Evolutionary conservation across 163 green algal genomes (phyloP), one percentile per base, ranked within the genome.

Genomic region (Chlorella variabilis): DNA sequence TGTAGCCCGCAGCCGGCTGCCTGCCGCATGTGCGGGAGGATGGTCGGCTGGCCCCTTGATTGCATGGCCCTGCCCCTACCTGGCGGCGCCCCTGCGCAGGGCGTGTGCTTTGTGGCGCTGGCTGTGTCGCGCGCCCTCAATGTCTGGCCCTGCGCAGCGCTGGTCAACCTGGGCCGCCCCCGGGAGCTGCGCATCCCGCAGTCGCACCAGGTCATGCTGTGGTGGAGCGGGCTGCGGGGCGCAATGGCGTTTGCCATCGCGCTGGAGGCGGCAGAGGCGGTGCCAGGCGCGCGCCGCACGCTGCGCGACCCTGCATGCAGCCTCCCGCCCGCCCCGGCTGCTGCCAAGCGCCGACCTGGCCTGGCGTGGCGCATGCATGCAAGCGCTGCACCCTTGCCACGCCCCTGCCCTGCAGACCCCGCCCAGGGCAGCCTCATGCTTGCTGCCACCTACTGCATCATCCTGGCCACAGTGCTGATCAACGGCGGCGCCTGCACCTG

Each of bases 221-320:
- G 76, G 80, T 87, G 84, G 58, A 83, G 48, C 31, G 86, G 86
- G 31, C 78, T 90, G 63, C 45, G 86, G 2, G 86, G 86, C 54
- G 83, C 83, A n/a, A 83, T 90, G 45, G 86, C 86, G 0, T 88
- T 87, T 65, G 83, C 83, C 15, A 82, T 90, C 36, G 62, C 81
- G n/a, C 42, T 88, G 36, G 49, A 76, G 33, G 80, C 83, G 4
- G 51, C 42, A 0, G 42, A 54, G 18, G 80, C 86, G 18, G n/a
- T 90, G 39, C 68, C 71, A 67, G 80, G 54, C 45, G 51, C 20
- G 59, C 27, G 9, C 18, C 8, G 54, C 54, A 54, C 11, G 45
- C n/a, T 20, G 59, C 7, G 27, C 29, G 8, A 11, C 59, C 38
- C 54, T 63, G 18, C 18, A 33, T n/a, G 6, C 59, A 38, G 29